Evolutionary conservation across 2,329 filamentous ascomycete genomes (phyloP), one percentile per base, ranked within the genome.

Genomic region (Sarocladium strictum): DNA sequence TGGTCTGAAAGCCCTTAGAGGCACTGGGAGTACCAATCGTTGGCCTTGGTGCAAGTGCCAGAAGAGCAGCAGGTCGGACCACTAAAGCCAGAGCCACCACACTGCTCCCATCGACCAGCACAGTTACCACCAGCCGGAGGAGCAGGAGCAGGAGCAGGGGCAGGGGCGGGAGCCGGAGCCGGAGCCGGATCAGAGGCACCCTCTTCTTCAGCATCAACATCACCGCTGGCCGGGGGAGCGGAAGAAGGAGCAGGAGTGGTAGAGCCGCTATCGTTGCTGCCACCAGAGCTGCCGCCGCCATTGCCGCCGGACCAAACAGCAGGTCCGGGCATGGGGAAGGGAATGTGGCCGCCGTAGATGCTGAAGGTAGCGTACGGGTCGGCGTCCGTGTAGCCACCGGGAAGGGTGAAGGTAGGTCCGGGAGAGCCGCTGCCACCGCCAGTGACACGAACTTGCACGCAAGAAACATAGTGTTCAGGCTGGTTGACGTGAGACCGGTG

Each of bases 381-480:
- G 37, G 29, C 58, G 17, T 58, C 55, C 49, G 58, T 61, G 57
- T 69, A 68, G 19, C 55, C 63, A 26, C 65, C 65, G 2, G 66
- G 66, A 55, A 69, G 61, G 55, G 64, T 61, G 56, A 66, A 59
- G 3, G 61, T 65, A 2, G 56, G 58, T 17, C 57, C 55, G 21
- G 61, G 61, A 2, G 24, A 57, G 29, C 60, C 60, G 49, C 26
- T 58, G 29, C 62, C 61, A 17, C 58, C 57, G 27, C 55, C 53
- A 10, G 53, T 54, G 26, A 62, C 55, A 54, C 58, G 60, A 56
- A 62, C 54, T 56, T 62, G 58, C 23, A 58, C 57, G 47, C 61
- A 63, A 37, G 56, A 56, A 53, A 54, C 53, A 56, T 58, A 58
- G 56, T 58, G 58, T 58, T 64, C 60, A 38, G 61, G 59, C 58